A percentile compares a stretch with the other conserved stretches of the same genome.
Evolutionary conservation across 768 basidiomycete genomes (phyloP).

Genomic region (Termitomyces sp.): DNA sequence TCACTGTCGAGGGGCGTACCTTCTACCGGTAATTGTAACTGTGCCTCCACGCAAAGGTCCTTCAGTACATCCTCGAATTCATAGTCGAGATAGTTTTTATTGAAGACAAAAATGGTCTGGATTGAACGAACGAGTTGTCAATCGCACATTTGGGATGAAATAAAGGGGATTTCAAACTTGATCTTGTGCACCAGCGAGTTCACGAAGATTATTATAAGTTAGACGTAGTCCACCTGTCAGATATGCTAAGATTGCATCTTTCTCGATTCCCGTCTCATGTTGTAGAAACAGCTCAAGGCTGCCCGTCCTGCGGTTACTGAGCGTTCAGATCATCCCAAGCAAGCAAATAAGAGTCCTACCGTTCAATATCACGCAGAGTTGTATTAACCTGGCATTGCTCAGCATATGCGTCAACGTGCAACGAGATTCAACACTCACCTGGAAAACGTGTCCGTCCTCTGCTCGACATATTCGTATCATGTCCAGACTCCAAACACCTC

Average conservation of each 20-base stretch:
- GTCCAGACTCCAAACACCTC: conserved; percentile 8
- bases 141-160: neutral
- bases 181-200: conserved; percentile 70
- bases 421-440: conserved; percentile 31
- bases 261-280: conserved; percentile 67
- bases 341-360: conserved; percentile 34
- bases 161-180: conserved; percentile 42
- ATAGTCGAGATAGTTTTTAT: conserved; percentile 73
- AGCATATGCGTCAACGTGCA: neutral
- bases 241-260: conserved; percentile 70
- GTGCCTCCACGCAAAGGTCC: conserved; percentile 58
- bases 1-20: conserved; percentile 35
- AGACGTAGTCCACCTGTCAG: conserved; percentile 76
- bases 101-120: conserved; percentile 78
- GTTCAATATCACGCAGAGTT: conserved; percentile 73
- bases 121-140: conserved; percentile 1
- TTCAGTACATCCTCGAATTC: conserved; percentile 62
- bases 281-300: conserved; percentile 71
- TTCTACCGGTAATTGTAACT: conserved; percentile 68
- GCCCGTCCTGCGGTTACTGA: conserved; percentile 39
- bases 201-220: conserved; percentile 66
- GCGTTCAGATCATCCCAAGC: conserved; percentile 4
- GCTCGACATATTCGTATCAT: conserved; percentile 68
- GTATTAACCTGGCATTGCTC: conserved; percentile 47
- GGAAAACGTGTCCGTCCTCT: conserved; percentile 59